These are phyloP conservation scores for Aplosporella prunicola DNA, from an alignment of 2,329 filamentous ascomycete species.

Conservation along the genomic window DNA sequence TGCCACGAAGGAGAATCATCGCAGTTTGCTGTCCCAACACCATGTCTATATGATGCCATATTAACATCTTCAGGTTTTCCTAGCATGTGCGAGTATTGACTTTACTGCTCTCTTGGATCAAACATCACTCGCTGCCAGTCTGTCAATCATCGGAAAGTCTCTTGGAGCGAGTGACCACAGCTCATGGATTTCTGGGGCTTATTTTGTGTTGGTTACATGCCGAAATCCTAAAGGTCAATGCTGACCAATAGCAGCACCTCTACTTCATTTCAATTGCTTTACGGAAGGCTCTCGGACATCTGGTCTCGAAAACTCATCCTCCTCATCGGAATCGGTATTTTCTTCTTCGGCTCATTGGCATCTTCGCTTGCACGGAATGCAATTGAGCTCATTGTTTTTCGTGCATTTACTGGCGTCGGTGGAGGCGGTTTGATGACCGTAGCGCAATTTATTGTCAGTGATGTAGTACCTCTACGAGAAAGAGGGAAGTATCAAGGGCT, in stretches of 20 bases:
- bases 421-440: conserved; percentile 19
- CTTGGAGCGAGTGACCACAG: conserved; percentile 41
- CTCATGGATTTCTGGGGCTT: conserved; percentile 48
- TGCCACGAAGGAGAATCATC: conserved; percentile 9
- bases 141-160: conserved; percentile 45
- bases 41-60: neutral
- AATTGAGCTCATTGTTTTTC: conserved; percentile 27
- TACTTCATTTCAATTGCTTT: conserved; percentile 39
- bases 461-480: conserved; percentile 23
- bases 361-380: conserved; percentile 34
- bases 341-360: conserved; percentile 39
- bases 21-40: conserved; percentile 1
- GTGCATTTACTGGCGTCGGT: conserved; percentile 16
- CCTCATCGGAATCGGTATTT: conserved; percentile 39
- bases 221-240: neutral
- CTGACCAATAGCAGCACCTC: conserved; percentile 21
- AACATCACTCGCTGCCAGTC: conserved; percentile 46
- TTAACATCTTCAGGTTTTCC: conserved; percentile 39
- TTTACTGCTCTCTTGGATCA: conserved; percentile 49
- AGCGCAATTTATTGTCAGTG: conserved; percentile 21
- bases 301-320: conserved; percentile 49
- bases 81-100: conserved; percentile 48
- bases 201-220: conserved; percentile 35
- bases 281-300: conserved; percentile 50
- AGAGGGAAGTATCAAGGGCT: conserved; percentile 19